These are phyloP conservation scores for Botrytis sinoallii DNA, from an alignment of 2,329 filamentous ascomycete species.

Conservation along the genomic window DNA sequence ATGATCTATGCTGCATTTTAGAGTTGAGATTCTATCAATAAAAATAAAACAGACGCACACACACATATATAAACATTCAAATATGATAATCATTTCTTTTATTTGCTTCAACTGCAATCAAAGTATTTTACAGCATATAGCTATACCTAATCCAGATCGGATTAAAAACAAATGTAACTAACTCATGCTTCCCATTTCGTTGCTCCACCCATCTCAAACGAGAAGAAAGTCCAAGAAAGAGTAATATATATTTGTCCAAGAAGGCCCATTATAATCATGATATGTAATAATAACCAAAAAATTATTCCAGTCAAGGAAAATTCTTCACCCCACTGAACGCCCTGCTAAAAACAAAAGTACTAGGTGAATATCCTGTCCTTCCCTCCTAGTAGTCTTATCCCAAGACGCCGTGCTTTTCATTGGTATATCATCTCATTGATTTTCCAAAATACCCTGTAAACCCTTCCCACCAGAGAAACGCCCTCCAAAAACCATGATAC, in stretches of 20 bases:
- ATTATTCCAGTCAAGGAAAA: not conserved
- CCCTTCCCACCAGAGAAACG: slow-evolving; percentile 22
- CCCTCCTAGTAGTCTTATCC: slow-evolving; percentile 8
- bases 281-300: not conserved
- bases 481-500: slow-evolving; percentile 21
- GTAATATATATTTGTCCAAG: slow-evolving; percentile 2
- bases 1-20: not conserved
- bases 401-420: slow-evolving; percentile 27
- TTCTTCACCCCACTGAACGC: not conserved
- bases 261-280: slow-evolving; percentile 5
- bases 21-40: not conserved
- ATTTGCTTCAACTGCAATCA: not conserved
- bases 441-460: slow-evolving; percentile 14
- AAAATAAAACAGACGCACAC: not conserved
- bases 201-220: not conserved
- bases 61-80: not conserved
- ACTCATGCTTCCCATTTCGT: not conserved
- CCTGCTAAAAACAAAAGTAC: slow-evolving; percentile 16
- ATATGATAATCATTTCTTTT: not conserved
- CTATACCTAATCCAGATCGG: not conserved
- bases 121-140: not conserved
- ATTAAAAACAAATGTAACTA: not conserved
- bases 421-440: slow-evolving; percentile 23
- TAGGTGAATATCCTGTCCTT: slow-evolving; percentile 10
- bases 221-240: not conserved